Evolutionary conservation across 495 filamentous ascomycete species (phyloP), one percentile per base, ranked within the genome.

Genomic region (Penicillium riverlandense): DNA sequence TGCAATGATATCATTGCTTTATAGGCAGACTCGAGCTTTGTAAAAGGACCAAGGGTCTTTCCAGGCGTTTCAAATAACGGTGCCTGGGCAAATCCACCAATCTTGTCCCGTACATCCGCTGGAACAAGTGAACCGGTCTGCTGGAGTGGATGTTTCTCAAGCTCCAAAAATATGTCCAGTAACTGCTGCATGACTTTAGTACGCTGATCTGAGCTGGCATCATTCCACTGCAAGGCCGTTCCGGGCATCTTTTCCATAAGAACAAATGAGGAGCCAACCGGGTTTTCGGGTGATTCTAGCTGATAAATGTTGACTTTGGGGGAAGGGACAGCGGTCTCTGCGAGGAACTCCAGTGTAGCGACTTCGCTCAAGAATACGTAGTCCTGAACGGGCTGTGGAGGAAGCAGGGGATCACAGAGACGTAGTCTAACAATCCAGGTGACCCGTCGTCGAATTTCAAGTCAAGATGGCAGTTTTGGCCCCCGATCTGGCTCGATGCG

Each of bases 231-330:
- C 13, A 66, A 38, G 12, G 63, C 45, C 30, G 45, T 58, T 6
- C 66, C 61, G 7, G 37, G 14, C 29, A 69, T 5, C 57, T 63
- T 67, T 36, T 69, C 62, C 57, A 67, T 59, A 13, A 70, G 37
- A 35, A 71, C 57, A 34, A 60, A 68, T 11, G 16, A 30, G 11
- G 46, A 37, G 11, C 62, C 61, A 35, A 64, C 52, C 2, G 49
- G 29, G 29, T 68, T 66, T 4, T 14, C 15, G 14, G 48, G 47
- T 8, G 31, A 45, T 35, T 40, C 43, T 8, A 14, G 39, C 33
- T 29, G 45, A 39, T 11, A 57, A 16, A n/a, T 37, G 36, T 39
- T 2, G n/a, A 33, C 44, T 39, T 37, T 46, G 14, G 39, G 54
- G 42, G 45, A 43, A 40, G 14, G 53, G 31, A 47, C 41, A 11